These are phyloP conservation scores for Leonotis leonurus DNA, from an alignment of 257 asterid species.

Conservation along the genomic window DNA sequence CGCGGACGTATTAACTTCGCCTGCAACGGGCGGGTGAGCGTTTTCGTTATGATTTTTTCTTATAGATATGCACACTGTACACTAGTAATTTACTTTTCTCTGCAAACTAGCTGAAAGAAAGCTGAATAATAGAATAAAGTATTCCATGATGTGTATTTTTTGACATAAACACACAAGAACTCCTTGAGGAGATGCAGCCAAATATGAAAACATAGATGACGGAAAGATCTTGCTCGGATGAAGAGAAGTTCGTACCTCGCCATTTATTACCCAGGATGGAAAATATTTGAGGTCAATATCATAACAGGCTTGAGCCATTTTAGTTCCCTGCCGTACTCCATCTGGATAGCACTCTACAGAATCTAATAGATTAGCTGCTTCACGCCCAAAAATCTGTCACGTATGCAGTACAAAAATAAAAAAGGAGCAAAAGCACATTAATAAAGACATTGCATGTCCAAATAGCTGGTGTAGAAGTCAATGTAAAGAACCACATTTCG, in stretches of 20 bases:
- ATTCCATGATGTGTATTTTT: background rate
- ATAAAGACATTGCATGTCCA: background rate
- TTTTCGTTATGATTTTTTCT: too few species aligned
- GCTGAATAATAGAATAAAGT: background rate
- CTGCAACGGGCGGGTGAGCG: too few species aligned
- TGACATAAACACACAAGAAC: background rate
- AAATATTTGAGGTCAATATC: conserved; percentile 55
- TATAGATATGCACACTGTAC: too few species aligned
- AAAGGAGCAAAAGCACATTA: background rate
- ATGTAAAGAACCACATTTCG: background rate
- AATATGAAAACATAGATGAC: background rate
- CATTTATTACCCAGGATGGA: conserved; percentile 82
- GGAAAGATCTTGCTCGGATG: background rate
- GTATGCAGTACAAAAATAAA: conserved; percentile 11
- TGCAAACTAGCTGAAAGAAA: background rate
- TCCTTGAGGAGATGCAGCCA: background rate
- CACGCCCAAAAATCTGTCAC: conserved; percentile 73
- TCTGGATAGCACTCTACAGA: conserved; percentile 86
- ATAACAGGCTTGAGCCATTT: conserved; percentile 61
- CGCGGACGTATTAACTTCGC: too few species aligned
- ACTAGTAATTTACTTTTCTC: background rate
- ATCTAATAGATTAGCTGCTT: conserved; percentile 68
- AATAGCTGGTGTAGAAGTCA: background rate
- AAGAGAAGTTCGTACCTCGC: conserved; percentile 40
- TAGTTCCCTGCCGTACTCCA: conserved; percentile 54